Conservation (phyloP, 192 early-diverging fungal genomes). For the Coemansia sp. region DNA sequence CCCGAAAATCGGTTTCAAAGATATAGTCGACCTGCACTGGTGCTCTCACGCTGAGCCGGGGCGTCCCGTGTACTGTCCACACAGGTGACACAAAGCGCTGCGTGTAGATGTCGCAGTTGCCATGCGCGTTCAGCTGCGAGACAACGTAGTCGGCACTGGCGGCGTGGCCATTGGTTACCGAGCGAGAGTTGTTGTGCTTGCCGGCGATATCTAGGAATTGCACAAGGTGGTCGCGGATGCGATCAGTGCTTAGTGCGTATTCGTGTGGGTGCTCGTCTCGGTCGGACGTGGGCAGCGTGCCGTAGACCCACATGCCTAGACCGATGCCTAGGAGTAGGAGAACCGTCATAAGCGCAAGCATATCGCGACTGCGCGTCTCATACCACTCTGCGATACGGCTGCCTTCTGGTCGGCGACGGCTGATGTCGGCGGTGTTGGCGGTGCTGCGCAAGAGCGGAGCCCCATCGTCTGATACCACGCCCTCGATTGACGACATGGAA, state of each 20-base stretch:
- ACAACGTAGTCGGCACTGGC: constrained; percentile 49
- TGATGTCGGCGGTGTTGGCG: constrained; percentile 1
- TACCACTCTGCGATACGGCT: constrained; percentile 23
- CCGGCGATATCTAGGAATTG: constrained; percentile 41
- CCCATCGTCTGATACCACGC: background rate
- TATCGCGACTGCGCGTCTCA: constrained; percentile 30
- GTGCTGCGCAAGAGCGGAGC: background rate
- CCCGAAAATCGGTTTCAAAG: constrained; percentile 39
- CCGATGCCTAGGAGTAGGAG: constrained; percentile 37
- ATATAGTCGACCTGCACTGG: constrained; percentile 29
- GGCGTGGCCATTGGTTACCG: constrained; percentile 44
- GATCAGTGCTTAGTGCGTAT: constrained; percentile 39
- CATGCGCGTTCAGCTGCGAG: constrained; percentile 19
- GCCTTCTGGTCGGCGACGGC: background rate
- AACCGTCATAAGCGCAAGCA: constrained; percentile 28
- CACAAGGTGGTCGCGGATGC: constrained; percentile 34
- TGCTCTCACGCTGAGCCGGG: constrained; percentile 14
- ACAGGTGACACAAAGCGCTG: constrained; percentile 53
- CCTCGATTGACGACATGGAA: background rate
- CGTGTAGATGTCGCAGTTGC: constrained; percentile 38
- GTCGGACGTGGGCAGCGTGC: constrained; percentile 51
- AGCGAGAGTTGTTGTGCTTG: constrained; percentile 47
- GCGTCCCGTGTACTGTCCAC: constrained; percentile 26
- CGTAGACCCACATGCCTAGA: constrained; percentile 50
- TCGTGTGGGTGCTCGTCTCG: constrained; percentile 44